Percentiles rank a stretch among this genome's conserved stretches.
phyloP scores from a whole-genome alignment of 768 basidiomycete genomes.

The Fibroporia radiculosa region DNA sequence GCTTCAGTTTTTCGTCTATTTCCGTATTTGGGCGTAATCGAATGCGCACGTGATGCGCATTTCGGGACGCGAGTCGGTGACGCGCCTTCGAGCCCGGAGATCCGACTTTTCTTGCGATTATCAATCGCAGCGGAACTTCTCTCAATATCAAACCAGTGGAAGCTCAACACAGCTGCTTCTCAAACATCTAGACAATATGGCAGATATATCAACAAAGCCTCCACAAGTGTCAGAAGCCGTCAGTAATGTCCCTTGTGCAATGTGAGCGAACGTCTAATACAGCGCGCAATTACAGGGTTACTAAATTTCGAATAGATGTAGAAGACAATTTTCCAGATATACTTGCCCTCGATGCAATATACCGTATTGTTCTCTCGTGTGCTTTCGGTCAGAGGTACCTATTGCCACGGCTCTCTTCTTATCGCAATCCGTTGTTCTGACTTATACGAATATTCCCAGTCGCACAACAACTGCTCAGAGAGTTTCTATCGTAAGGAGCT shows the following conservation, averaged over 20 bases:
- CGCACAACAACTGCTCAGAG: slow-evolving; percentile 73
- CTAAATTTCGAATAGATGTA: slow-evolving; percentile 43
- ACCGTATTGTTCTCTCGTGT: slow-evolving; percentile 71
- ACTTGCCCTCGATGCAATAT: slow-evolving; percentile 78
- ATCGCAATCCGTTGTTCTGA: neutral
- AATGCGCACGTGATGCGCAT: too few species aligned
- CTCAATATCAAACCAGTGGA: too few species aligned
- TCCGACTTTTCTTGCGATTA: too few species aligned
- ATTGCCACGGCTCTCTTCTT: neutral
- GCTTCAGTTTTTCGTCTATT: too few species aligned
- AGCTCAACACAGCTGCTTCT: too few species aligned
- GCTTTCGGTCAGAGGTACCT: slow-evolving; percentile 68
- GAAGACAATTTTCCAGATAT: slow-evolving; percentile 69
- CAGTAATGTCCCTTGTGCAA: slow-evolving; percentile 2
- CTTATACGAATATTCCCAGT: slow-evolving; percentile 21
- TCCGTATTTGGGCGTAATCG: too few species aligned
- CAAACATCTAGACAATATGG: too few species aligned
- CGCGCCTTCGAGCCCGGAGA: too few species aligned
- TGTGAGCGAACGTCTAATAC: neutral
- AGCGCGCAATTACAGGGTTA: neutral
- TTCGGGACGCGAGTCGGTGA: too few species aligned
- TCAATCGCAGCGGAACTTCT: too few species aligned
- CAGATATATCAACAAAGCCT: neutral
- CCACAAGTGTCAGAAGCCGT: neutral
- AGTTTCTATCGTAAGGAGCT: slow-evolving; percentile 74